Percentiles rank a stretch among this genome's conserved stretches.
Conservation (phyloP, 2,329 filamentous ascomycete genomes). For the Neocucurbitaria cava region DNA sequence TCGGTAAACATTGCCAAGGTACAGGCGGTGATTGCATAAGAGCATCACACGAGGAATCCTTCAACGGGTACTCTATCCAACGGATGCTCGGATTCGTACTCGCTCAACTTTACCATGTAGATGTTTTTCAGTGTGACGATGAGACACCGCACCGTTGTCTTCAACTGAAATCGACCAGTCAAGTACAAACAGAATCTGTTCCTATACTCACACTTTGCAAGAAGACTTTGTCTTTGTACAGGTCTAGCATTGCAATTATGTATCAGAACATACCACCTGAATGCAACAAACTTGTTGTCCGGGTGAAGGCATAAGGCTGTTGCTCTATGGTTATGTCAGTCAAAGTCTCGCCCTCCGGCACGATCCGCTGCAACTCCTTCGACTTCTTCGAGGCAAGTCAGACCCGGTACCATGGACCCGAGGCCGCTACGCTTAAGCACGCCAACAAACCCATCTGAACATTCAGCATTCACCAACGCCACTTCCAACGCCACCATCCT, state of each 20-base stretch:
- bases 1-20: not conserved
- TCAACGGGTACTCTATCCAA: not conserved
- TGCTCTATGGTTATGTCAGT: not conserved
- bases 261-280: not conserved
- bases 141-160: not conserved
- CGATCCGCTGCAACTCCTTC: not conserved
- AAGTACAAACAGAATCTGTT: not conserved
- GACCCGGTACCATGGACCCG: not conserved
- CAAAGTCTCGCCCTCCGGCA: not conserved
- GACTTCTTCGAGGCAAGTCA: not conserved
- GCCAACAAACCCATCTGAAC: not conserved
- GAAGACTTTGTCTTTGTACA: not conserved
- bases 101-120: not conserved
- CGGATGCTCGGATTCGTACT: not conserved
- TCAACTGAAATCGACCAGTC: not conserved
- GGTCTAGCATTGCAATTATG: not conserved
- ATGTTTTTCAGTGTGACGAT: not conserved
- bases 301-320: not conserved
- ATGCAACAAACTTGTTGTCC: not conserved
- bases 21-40: not conserved
- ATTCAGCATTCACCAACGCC: not conserved
- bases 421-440: not conserved
- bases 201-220: not conserved
- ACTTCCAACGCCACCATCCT: not conserved
- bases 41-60: not conserved